These are phyloP conservation scores for Ustilago loliicola DNA, from an alignment of 1,284 basidiomycete genomes.

Conservation along the genomic window DNA sequence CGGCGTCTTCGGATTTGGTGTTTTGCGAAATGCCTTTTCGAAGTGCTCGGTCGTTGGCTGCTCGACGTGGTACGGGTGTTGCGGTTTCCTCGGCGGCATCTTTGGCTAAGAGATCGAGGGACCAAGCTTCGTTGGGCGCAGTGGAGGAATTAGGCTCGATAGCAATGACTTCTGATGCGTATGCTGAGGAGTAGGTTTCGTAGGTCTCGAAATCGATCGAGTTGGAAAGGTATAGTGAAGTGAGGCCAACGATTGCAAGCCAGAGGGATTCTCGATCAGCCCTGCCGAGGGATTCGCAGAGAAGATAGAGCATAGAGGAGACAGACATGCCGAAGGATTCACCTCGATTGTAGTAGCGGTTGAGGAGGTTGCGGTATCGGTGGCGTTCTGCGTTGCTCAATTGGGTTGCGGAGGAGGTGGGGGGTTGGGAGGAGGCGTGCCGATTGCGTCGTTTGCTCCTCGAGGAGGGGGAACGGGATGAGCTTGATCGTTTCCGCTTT, in stretches of 20 bases:
- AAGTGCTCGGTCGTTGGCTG: constrained; percentile 10
- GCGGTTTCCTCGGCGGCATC: background rate
- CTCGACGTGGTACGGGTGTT: background rate
- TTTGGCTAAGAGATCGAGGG: constrained; percentile 25
- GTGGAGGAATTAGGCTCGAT: constrained; percentile 35
- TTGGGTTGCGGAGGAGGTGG: constrained; percentile 9
- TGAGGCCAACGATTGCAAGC: constrained; percentile 93
- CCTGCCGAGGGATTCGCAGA: constrained; percentile 88
- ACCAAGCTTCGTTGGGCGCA: constrained; percentile 29
- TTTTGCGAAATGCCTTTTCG: constrained; percentile 24
- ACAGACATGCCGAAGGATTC: constrained; percentile 91
- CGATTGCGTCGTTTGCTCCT: constrained; percentile 9
- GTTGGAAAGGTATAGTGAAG: constrained; percentile 89
- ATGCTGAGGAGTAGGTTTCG: constrained; percentile 73
- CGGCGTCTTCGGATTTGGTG: constrained; percentile 53
- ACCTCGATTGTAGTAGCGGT: constrained; percentile 82
- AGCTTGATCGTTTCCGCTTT: constrained; percentile 31
- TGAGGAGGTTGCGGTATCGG: constrained; percentile 58
- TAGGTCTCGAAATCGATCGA: constrained; percentile 89
- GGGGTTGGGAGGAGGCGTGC: background rate
- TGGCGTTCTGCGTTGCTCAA: constrained; percentile 50
- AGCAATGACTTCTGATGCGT: constrained; percentile 63
- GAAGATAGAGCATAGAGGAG: constrained; percentile 87
- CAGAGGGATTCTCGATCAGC: constrained; percentile 93
- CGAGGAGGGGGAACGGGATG: constrained; percentile 14